Conservation (phyloP, 2,329 filamentous ascomycete species). For the Cytospora paraplurivora region DNA sequence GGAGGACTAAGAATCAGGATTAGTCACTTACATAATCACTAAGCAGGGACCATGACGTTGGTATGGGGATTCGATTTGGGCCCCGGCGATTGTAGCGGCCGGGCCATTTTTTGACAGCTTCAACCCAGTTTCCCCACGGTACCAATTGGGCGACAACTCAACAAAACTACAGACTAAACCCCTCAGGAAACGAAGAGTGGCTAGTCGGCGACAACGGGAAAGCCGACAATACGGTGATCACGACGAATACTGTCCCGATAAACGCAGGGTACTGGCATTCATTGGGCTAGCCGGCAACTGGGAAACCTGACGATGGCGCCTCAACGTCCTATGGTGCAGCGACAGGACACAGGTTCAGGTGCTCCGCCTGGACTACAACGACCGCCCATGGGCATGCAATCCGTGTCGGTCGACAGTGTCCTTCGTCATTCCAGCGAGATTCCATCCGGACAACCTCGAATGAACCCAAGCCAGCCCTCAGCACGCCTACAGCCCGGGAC, state of each 20-base stretch:
- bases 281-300: background rate
- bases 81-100: background rate
- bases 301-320: slow-evolving; percentile 22
- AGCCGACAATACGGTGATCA: background rate
- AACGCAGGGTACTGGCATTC: background rate
- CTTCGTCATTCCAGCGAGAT: slow-evolving; percentile 93
- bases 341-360: slow-evolving; percentile 23
- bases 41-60: slow-evolving; percentile 1
- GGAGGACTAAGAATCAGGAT: background rate
- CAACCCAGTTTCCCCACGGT: background rate
- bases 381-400: slow-evolving; percentile 55
- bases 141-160: background rate
- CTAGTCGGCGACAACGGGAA: background rate
- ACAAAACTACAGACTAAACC: background rate
- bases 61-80: background rate
- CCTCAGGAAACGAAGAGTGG: background rate
- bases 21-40: background rate
- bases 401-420: slow-evolving; percentile 91
- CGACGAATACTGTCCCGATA: background rate
- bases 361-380: background rate
- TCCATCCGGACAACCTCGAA: slow-evolving; percentile 86
- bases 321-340: slow-evolving; percentile 34
- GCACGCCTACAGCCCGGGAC: slow-evolving; percentile 24
- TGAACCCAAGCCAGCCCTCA: slow-evolving; percentile 34
- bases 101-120: background rate